Percentiles rank a stretch among this genome's conserved stretches.
Evolutionary conservation across 2,329 filamentous ascomycete genomes (phyloP).

Genomic region (Neonectria ditissima): DNA sequence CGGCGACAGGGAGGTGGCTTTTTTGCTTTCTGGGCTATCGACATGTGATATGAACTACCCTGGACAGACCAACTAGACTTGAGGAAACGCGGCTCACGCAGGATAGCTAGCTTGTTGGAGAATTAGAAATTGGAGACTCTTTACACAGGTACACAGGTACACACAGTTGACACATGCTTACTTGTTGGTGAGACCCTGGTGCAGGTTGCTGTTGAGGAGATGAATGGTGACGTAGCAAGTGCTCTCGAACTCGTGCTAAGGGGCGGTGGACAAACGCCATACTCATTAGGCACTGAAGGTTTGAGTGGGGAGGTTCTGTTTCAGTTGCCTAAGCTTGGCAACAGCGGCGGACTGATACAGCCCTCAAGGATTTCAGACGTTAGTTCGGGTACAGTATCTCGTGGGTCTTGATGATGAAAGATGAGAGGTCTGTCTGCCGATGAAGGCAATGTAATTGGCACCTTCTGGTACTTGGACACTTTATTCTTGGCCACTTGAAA

Average conservation of each 20-base stretch:
- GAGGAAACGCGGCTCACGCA: constrained; percentile 10
- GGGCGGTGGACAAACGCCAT: not conserved
- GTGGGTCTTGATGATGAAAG: no score
- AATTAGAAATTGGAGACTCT: constrained; percentile 15
- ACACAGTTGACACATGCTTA: not conserved
- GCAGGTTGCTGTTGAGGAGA: not conserved
- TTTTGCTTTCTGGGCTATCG: constrained; percentile 15
- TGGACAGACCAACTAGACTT: constrained; percentile 13
- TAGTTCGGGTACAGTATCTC: no score
- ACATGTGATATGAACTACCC: constrained; percentile 23
- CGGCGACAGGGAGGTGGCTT: constrained; percentile 4
- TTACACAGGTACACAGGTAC: constrained; percentile 5
- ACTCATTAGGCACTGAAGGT: no score
- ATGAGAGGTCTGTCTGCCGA: no score
- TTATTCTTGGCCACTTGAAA: no score
- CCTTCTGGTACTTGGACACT: no score
- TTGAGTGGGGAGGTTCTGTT: no score
- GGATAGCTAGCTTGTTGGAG: constrained; percentile 1
- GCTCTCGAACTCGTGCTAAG: not conserved
- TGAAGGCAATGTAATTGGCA: no score
- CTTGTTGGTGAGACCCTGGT: no score
- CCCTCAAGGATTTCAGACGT: no score
- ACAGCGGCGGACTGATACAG: no score
- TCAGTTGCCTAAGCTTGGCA: no score
- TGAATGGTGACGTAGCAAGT: not conserved